phyloP scores from a whole-genome alignment of 23 red algal genomes.

The Gracilaria gracilis region DNA sequence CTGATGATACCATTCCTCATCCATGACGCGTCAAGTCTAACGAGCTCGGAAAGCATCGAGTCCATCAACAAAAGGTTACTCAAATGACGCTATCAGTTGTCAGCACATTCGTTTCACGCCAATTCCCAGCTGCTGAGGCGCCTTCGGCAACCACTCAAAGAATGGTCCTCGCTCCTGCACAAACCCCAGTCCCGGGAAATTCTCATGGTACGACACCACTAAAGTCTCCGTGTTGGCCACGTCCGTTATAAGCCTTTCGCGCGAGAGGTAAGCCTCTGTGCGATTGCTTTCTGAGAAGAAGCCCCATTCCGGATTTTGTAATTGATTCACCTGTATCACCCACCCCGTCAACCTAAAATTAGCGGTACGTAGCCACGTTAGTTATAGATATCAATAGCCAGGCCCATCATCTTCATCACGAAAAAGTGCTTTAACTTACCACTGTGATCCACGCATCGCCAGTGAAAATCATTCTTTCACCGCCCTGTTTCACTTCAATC shows the following conservation, averaged over 20 bases:
- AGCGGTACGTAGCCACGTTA: too few species aligned
- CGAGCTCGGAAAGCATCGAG: too few species aligned
- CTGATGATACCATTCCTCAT: too few species aligned
- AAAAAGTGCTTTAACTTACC: neutral
- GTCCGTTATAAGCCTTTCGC: neutral
- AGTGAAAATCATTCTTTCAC: neutral
- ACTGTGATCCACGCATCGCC: constrained; percentile 45
- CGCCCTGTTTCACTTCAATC: constrained; percentile 20
- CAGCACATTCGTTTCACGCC: constrained; percentile 16
- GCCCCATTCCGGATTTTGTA: constrained; percentile 33
- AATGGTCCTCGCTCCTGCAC: constrained; percentile 33
- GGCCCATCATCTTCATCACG: neutral
- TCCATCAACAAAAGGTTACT: too few species aligned
- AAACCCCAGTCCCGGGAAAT: constrained; percentile 45
- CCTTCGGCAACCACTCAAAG: constrained; percentile 11
- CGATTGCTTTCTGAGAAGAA: constrained; percentile 23
- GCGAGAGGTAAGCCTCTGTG: constrained; percentile 1
- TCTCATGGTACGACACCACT: constrained; percentile 37
- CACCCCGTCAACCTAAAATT: neutral
- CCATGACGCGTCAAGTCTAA: too few species aligned
- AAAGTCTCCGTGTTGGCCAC: neutral
- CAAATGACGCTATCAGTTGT: too few species aligned
- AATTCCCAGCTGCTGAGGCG: neutral
- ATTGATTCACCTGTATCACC: constrained; percentile 4
- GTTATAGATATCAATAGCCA: too few species aligned